Conservation (phyloP, 257 asterid species). For the Solanum corneliomulleri region DNA sequence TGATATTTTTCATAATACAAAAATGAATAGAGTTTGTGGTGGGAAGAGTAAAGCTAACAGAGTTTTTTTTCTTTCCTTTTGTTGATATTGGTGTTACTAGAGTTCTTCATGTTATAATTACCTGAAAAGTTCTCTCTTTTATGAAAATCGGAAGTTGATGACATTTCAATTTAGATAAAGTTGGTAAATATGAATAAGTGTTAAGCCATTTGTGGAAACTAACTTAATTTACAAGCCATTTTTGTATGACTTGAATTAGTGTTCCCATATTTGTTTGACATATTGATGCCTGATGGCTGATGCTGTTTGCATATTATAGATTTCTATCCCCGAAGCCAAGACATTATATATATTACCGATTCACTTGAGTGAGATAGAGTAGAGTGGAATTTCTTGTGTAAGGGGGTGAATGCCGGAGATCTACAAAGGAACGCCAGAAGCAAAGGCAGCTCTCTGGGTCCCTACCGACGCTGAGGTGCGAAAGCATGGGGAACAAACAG, state of each 20-base stretch:
- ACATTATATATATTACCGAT: background rate
- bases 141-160: background rate
- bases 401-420: background rate
- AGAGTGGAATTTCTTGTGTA: background rate
- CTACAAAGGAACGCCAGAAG: background rate
- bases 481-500: background rate
- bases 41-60: background rate
- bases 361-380: background rate
- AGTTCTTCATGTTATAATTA: background rate
- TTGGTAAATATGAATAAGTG: background rate
- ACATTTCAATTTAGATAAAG: background rate
- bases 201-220: background rate
- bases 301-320: background rate
- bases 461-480: background rate
- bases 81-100: background rate
- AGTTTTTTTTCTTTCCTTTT: background rate
- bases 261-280: background rate
- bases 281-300: background rate
- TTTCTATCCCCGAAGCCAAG: background rate
- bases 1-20: background rate
- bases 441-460: background rate
- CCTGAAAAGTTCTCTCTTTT: background rate
- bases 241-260: background rate
- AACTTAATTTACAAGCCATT: background rate
- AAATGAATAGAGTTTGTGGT: background rate